These are phyloP conservation scores for Corrigiola litoralis DNA, from an alignment of 179 eudicot species.

Conservation along the genomic window DNA sequence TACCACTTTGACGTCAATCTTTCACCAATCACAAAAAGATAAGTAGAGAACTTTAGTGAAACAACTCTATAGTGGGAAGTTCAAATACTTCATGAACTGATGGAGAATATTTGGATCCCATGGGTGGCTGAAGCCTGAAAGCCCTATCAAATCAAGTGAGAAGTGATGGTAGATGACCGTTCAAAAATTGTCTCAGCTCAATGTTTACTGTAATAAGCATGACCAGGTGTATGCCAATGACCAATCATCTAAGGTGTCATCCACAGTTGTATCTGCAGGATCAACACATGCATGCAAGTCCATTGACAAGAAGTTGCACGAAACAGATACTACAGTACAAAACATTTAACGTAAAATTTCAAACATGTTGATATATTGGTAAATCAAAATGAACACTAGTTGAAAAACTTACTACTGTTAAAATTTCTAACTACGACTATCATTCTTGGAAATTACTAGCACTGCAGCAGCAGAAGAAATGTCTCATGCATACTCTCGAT, in stretches of 20 bases:
- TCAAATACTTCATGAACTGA: background rate
- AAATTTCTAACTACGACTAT: too few relatives aligned
- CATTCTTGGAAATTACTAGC: too few relatives aligned
- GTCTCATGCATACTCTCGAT: too few relatives aligned
- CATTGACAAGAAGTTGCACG: too few relatives aligned
- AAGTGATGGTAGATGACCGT: background rate
- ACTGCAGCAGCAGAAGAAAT: too few relatives aligned
- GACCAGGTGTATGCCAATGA: background rate
- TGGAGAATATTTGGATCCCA: background rate
- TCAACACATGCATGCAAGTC: slow-evolving; percentile 6
- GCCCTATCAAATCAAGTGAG: background rate
- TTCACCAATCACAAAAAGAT: background rate
- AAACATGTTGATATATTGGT: too few relatives aligned
- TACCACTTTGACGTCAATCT: background rate
- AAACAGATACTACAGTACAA: too few relatives aligned
- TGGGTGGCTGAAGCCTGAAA: background rate
- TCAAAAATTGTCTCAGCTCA: background rate
- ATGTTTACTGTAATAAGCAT: too few relatives aligned
- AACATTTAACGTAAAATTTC: too few relatives aligned
- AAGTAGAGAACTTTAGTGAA: background rate
- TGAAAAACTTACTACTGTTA: too few relatives aligned
- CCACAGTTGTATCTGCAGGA: background rate
- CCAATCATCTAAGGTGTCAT: slow-evolving; percentile 1
- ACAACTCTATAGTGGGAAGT: background rate
- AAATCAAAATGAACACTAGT: too few relatives aligned